phyloP scores from a whole-genome alignment of 768 basidiomycete species.

The Inosperma sp. region DNA sequence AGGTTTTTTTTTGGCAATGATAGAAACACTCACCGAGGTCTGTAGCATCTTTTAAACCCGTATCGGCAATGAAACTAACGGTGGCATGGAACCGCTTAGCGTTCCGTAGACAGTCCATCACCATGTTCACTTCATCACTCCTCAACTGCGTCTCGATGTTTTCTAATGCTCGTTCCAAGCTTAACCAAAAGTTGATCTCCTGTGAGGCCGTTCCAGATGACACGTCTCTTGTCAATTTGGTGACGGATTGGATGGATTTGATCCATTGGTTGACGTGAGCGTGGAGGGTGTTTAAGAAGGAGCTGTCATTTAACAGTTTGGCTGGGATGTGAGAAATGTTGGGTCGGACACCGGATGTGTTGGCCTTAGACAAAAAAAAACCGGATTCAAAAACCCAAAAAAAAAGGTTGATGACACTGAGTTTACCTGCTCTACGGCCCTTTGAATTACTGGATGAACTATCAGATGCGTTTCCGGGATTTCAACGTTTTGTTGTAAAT shows the following conservation, averaged over 20 bases:
- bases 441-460: constrained; percentile 85
- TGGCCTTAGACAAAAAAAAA: constrained; percentile 35
- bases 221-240: constrained; percentile 92
- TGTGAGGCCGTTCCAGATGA: constrained; percentile 94
- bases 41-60: constrained; percentile 90
- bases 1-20: too few species aligned
- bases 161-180: constrained; percentile 89
- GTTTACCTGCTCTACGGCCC: constrained; percentile 70
- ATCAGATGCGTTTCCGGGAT: constrained; percentile 94
- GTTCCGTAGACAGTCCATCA: constrained; percentile 90
- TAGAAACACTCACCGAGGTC: constrained; percentile 79
- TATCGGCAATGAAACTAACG: constrained; percentile 96
- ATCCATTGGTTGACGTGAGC: constrained; percentile 96
- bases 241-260: constrained; percentile 94
- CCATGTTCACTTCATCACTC: constrained; percentile 89
- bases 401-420: not conserved
- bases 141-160: constrained; percentile 88
- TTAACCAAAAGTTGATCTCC: constrained; percentile 99
- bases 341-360: constrained; percentile 53
- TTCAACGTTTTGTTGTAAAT: constrained; percentile 98
- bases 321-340: constrained; percentile 72
- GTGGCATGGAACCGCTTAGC: constrained; percentile 97
- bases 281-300: constrained; percentile 91
- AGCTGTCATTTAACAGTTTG: constrained; percentile 76
- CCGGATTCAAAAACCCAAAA: constrained; percentile 5